Base-by-base conservation (phyloP, 257 asterid genomes). In the Gynochthodes officinalis region DNA sequence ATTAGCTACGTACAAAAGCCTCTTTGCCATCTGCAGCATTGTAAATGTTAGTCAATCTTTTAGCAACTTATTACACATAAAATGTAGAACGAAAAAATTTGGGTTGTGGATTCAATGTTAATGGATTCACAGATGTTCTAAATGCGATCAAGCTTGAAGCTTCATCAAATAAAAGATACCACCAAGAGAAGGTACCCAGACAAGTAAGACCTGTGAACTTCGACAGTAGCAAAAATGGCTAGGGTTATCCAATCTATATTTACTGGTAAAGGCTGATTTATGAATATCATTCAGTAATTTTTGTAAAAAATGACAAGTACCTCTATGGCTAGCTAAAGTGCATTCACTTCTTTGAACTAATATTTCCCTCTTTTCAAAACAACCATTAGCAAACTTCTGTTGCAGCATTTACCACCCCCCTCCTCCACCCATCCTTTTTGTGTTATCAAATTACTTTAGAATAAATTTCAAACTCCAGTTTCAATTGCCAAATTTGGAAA, bases 1-100 rank as follows among this genome's bases (percentile, higher is more conserved):
- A 58, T 77, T 89, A 62, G 96, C 93, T 70, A 95, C 88, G 39
- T 89, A 93, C 75, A 87, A 76, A 77, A 95, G 89, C 88, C 99
- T 88, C 84, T 92, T 92, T 39, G 96, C 92, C 84, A 95, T 90
- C 99, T 95, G 80, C 81, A 84, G 75, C 77, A 69, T 61, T 71
- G 78, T 30, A 21, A 27, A 43, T 63, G 69, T 85, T 35, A 83
- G 76, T 64, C 55, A 73, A 63, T 60, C 57, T 39, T 63, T 49
- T 23, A 53, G 75, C 57, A 76, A 68, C 40, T 59, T 78, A 60
- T 3, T 21, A 70, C 69, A 78, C 39, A 72, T 35, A 61, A 30
- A 46, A 64, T 67, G 75, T 70, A 84, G 25, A 76, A 46, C 76
- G 40, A 49, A 67, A 70, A 59, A n/a, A 73, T 65, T 57, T 64